phyloP scores from a whole-genome alignment of 1,284 basidiomycete genomes.

The Abortiporus biennis region DNA sequence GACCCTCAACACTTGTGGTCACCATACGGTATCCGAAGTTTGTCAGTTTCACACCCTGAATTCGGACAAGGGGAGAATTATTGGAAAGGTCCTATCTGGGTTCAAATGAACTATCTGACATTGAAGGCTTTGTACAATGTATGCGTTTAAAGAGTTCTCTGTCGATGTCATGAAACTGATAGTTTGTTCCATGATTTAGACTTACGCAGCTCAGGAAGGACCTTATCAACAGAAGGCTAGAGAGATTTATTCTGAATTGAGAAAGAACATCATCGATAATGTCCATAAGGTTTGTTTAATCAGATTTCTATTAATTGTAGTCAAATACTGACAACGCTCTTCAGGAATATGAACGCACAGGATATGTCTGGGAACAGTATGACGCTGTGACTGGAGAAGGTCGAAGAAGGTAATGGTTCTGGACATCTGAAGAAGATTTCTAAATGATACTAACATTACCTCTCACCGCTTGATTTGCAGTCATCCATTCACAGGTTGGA shows the following conservation, averaged over 20 bases:
- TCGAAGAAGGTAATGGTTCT: conserved; percentile 57
- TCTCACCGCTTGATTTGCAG: conserved; percentile 31
- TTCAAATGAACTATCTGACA: conserved; percentile 93
- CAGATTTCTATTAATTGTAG: not conserved
- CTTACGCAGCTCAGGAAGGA: conserved; percentile 74
- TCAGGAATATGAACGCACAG: conserved; percentile 87
- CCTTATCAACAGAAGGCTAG: conserved; percentile 72
- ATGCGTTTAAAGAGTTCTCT: conserved; percentile 9
- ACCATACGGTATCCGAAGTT: conserved; percentile 79
- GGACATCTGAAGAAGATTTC: not conserved
- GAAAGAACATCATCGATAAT: conserved; percentile 81
- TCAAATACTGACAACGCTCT: no score
- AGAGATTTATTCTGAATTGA: conserved; percentile 74
- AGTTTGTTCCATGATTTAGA: conserved; percentile 34
- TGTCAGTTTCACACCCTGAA: conserved; percentile 79
- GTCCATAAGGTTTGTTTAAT: conserved; percentile 63
- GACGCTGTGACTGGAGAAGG: conserved; percentile 81
- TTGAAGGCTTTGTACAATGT: conserved; percentile 76
- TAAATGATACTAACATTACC: conserved; percentile 5
- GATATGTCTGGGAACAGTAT: conserved; percentile 97
- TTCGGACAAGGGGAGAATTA: conserved; percentile 93
- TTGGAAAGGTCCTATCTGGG: conserved; percentile 95
- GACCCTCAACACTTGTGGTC: conserved; percentile 90
- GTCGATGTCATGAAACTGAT: not conserved
- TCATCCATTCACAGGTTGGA: conserved; percentile 93